Evolutionary conservation across 192 early-diverging fungal genomes (phyloP).

Genomic region (Spizellomyces sp.): DNA sequence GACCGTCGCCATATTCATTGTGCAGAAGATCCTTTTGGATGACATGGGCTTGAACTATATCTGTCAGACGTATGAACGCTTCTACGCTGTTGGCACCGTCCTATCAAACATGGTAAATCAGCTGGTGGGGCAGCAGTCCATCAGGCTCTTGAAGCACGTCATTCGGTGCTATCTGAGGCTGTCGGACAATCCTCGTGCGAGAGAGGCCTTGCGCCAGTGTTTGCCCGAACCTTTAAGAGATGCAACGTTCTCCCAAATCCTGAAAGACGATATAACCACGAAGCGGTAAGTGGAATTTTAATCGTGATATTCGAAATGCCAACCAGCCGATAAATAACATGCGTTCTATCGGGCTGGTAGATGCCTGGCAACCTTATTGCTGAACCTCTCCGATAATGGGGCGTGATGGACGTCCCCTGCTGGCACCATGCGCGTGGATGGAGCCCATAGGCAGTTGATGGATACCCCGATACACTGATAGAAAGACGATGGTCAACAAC

Average conservation of each 20-base stretch:
- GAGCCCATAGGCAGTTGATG: too few species aligned
- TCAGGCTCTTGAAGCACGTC: slow-evolving; percentile 91
- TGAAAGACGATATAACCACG: slow-evolving; percentile 90
- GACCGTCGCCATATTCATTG: slow-evolving; percentile 99
- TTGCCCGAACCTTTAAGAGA: slow-evolving; percentile 88
- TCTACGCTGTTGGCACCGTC: slow-evolving; percentile 94
- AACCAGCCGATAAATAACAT: background rate
- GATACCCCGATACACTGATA: too few species aligned
- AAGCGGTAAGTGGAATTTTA: slow-evolving; percentile 60
- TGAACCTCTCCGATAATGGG: slow-evolving; percentile 6
- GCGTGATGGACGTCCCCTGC: background rate
- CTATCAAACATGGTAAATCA: slow-evolving; percentile 92
- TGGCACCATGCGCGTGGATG: too few species aligned
- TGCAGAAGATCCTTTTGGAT: slow-evolving; percentile 94
- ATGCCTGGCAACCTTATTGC: background rate
- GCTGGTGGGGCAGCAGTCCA: slow-evolving; percentile 81
- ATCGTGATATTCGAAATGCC: background rate
- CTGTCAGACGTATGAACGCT: slow-evolving; percentile 88
- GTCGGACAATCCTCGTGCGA: slow-evolving; percentile 89
- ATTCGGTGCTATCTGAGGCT: slow-evolving; percentile 90
- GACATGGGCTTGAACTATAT: slow-evolving; percentile 90
- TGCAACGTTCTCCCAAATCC: slow-evolving; percentile 76
- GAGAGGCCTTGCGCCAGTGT: slow-evolving; percentile 89
- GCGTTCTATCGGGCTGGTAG: background rate
- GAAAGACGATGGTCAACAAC: too few species aligned